Conservation (phyloP, 305 asterid genomes). For the Coffea humblotiana region DNA sequence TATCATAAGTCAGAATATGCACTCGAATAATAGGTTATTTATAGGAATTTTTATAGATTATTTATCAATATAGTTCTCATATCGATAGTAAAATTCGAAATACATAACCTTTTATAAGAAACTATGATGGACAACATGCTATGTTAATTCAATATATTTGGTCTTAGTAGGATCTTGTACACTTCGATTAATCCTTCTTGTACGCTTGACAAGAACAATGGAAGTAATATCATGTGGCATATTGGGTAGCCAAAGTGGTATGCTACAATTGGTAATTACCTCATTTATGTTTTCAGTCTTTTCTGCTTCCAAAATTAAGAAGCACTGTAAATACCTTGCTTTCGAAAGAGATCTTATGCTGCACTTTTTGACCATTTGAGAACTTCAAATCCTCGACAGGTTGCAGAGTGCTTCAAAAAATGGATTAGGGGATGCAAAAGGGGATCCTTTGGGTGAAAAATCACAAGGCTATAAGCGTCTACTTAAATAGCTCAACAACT, state of each 20-base stretch:
- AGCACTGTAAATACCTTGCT: too few species aligned
- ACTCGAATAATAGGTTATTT: too few species aligned
- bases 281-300: not conserved
- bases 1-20: too few species aligned
- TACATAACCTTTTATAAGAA: too few species aligned
- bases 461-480: slow-evolving; percentile 59
- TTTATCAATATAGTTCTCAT: too few species aligned
- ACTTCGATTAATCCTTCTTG: too few species aligned
- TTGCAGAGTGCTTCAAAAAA: slow-evolving; percentile 43
- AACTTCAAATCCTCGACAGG: slow-evolving; percentile 37
- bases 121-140: too few species aligned
- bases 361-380: not conserved
- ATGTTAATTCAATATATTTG: too few species aligned
- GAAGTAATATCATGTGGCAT: slow-evolving; percentile 76
- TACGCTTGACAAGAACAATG: slow-evolving; percentile 43
- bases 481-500: slow-evolving; percentile 63
- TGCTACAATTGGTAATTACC: slow-evolving; percentile 69
- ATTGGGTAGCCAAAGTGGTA: slow-evolving; percentile 62
- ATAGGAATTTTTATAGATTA: too few species aligned
- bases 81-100: too few species aligned
- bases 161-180: too few species aligned
- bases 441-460: slow-evolving; percentile 32
- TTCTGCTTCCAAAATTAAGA: not conserved
- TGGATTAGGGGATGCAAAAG: slow-evolving; percentile 18
- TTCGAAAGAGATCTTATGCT: too few species aligned